Evolutionary conservation across 2,329 filamentous ascomycete species (phyloP).

Genomic region (Gaeumannomyces sp.): DNA sequence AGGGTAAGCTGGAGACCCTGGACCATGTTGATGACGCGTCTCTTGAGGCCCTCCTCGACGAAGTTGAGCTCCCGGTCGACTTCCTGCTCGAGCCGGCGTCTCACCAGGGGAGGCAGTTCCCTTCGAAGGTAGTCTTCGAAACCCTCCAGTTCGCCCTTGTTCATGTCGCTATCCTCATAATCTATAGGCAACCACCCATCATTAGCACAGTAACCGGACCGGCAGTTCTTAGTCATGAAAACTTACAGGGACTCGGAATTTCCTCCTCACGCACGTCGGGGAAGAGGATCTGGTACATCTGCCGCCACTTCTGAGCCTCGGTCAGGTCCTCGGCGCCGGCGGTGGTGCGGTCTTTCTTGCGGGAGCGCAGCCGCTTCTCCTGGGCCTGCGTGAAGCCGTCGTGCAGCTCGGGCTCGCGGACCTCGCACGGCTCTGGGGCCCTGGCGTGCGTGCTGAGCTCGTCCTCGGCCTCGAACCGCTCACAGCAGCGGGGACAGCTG

Average conservation of each 20-base stretch:
- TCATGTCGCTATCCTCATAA: slow-evolving; percentile 1
- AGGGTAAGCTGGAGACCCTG: neutral
- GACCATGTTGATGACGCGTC: slow-evolving; percentile 4
- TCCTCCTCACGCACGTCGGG: slow-evolving; percentile 21
- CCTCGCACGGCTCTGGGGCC: slow-evolving; percentile 19
- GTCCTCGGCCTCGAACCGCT: slow-evolving; percentile 26
- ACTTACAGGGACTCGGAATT: slow-evolving; percentile 29
- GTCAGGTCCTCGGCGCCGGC: slow-evolving; percentile 14
- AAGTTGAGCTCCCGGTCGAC: slow-evolving; percentile 6
- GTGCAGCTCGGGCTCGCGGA: slow-evolving; percentile 19
- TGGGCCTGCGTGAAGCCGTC: slow-evolving; percentile 32
- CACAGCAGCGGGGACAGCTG: slow-evolving; percentile 30
- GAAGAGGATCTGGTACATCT: slow-evolving; percentile 31
- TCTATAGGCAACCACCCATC: neutral
- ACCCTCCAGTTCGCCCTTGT: neutral
- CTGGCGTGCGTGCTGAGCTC: slow-evolving; percentile 27
- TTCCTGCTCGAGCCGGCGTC: slow-evolving; percentile 5
- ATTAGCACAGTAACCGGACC: neutral
- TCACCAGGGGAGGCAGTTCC: slow-evolving; percentile 1
- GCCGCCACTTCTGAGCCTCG: slow-evolving; percentile 32
- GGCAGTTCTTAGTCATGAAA: neutral
- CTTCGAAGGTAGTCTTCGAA: slow-evolving; percentile 5
- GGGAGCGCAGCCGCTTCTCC: slow-evolving; percentile 27
- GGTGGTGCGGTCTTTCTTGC: slow-evolving; percentile 20
- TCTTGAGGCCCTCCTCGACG: slow-evolving; percentile 3